These are phyloP conservation scores for Coniella vitis DNA, from an alignment of 2,329 filamentous ascomycete genomes.

Conservation along the genomic window DNA sequence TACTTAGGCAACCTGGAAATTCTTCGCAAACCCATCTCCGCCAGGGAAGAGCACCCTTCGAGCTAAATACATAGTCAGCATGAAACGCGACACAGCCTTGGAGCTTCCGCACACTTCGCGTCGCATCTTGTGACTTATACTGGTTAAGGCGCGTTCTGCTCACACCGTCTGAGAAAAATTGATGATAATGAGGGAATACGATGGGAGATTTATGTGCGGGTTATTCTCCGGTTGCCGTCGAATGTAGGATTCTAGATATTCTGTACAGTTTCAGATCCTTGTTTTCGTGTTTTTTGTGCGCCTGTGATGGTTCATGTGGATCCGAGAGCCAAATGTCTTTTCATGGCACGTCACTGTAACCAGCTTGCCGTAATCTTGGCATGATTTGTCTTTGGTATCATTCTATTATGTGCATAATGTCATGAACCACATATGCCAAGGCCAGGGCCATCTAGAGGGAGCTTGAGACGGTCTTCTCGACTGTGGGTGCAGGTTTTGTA, in stretches of 20 bases:
- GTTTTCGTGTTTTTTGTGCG: background rate
- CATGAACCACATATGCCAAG: too few relatives aligned
- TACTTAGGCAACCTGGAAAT: constrained; percentile 39
- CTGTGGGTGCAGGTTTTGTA: too few relatives aligned
- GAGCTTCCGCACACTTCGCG: background rate
- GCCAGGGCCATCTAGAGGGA: too few relatives aligned
- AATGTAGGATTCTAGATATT: background rate
- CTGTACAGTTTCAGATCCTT: background rate
- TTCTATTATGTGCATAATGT: too few relatives aligned
- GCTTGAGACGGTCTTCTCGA: too few relatives aligned
- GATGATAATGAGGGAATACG: constrained; percentile 4
- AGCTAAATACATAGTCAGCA: background rate
- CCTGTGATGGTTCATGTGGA: background rate
- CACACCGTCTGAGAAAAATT: background rate
- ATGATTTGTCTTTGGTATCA: too few relatives aligned
- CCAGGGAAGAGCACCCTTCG: background rate
- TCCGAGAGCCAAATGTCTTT: background rate
- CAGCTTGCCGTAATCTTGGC: too few relatives aligned
- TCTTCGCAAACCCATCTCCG: constrained; percentile 26
- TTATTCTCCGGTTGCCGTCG: background rate
- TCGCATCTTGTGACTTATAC: background rate
- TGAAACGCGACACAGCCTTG: background rate
- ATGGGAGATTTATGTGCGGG: background rate
- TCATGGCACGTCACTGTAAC: too few relatives aligned
- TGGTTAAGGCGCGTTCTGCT: background rate